Evolutionary conservation across 768 basidiomycete genomes (phyloP).

Genomic region (Hirschioporus abietinus): DNA sequence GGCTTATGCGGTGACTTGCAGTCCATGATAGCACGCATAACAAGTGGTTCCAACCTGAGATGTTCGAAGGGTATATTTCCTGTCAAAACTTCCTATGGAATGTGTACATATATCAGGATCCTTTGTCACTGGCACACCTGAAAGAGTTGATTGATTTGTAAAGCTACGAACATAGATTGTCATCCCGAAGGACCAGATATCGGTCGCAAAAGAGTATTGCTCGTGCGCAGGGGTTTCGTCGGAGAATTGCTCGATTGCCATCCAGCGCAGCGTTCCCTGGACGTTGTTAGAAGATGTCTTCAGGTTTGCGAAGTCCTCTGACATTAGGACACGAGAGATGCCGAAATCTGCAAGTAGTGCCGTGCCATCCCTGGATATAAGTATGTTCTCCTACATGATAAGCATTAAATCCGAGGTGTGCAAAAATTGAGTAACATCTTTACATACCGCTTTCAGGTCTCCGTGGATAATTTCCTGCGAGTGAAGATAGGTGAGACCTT

Average conservation of each 20-base stretch:
- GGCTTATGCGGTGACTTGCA: neutral
- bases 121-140: no score
- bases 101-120: neutral
- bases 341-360: neutral
- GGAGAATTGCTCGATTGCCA: neutral
- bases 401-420: no score
- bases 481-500: neutral
- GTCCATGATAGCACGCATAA: neutral
- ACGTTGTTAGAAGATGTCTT: constrained; percentile 1
- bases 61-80: neutral
- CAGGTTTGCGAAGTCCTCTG: neutral
- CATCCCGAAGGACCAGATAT: constrained; percentile 3
- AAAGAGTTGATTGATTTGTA: no score
- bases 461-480: neutral
- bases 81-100: neutral
- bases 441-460: neutral
- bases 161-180: neutral
- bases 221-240: neutral
- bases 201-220: neutral
- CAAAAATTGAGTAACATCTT: no score
- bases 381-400: neutral
- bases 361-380: neutral
- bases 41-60: neutral
- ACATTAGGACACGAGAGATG: neutral
- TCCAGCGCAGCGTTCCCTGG: neutral